These are phyloP conservation scores for Sordariomycetes sp. DNA, from an alignment of 2,329 filamentous ascomycete genomes.

Conservation along the genomic window DNA sequence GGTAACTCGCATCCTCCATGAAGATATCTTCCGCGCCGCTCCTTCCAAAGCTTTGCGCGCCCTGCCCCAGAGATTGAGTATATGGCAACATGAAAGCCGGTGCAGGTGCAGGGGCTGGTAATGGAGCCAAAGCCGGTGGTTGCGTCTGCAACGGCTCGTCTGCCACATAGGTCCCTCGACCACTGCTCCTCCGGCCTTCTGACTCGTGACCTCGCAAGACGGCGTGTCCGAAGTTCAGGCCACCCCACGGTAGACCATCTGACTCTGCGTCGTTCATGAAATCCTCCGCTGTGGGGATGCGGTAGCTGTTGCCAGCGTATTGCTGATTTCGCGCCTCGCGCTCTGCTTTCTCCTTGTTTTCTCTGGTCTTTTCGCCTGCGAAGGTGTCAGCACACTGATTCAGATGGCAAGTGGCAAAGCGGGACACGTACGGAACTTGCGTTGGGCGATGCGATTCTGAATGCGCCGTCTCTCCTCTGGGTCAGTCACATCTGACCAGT, in stretches of 20 bases:
- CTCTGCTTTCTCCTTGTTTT: slow-evolving; percentile 56
- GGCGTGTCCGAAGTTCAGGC: slow-evolving; percentile 50
- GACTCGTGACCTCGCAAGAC: slow-evolving; percentile 41
- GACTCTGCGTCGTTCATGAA: slow-evolving; percentile 40
- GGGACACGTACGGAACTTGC: slow-evolving; percentile 58
- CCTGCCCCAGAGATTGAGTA: slow-evolving; percentile 1
- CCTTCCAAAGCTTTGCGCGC: slow-evolving; percentile 4
- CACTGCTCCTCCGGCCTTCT: slow-evolving; percentile 32
- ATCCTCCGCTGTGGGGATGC: slow-evolving; percentile 48
- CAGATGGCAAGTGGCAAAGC: too few species aligned
- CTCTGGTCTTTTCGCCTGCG: slow-evolving; percentile 60
- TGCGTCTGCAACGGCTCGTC: too few species aligned
- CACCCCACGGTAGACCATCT: slow-evolving; percentile 65
- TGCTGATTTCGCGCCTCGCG: slow-evolving; percentile 55
- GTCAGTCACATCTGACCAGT: slow-evolving; percentile 63
- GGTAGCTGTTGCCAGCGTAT: slow-evolving; percentile 56
- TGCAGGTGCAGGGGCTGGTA: too few species aligned
- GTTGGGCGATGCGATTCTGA: slow-evolving; percentile 67
- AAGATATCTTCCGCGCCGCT: slow-evolving; percentile 4
- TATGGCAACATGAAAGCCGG: not conserved
- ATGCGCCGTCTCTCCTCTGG: slow-evolving; percentile 64
- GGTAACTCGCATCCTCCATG: slow-evolving; percentile 2
- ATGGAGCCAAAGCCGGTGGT: slow-evolving; percentile 23
- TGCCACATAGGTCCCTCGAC: slow-evolving; percentile 22
- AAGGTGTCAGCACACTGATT: not conserved